phyloP scores from a whole-genome alignment of 352 stramenopile genomes.

The Globisporangium recalcitrans region DNA sequence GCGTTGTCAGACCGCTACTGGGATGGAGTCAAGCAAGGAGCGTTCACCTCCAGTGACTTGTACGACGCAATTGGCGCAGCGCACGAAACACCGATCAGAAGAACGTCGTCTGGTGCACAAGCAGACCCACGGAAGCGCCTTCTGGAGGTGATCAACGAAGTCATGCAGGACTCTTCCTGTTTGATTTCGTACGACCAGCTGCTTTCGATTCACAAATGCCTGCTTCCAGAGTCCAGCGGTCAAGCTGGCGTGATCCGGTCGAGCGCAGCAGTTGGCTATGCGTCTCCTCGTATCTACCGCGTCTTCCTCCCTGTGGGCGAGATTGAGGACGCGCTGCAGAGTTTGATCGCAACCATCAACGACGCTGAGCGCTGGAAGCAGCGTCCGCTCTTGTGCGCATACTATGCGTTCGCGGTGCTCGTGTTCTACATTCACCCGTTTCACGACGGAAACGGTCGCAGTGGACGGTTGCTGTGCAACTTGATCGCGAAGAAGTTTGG shows the following conservation, averaged over 20 bases:
- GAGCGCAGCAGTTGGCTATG: slow-evolving; percentile 63
- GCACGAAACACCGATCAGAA: slow-evolving; percentile 31
- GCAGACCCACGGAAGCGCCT: slow-evolving; percentile 35
- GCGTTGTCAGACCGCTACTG: slow-evolving; percentile 32
- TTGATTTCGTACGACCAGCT: slow-evolving; percentile 60
- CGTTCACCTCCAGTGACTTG: slow-evolving; percentile 62
- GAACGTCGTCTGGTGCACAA: slow-evolving; percentile 11
- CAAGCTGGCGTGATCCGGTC: slow-evolving; percentile 52
- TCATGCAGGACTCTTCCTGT: slow-evolving; percentile 50
- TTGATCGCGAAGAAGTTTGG: slow-evolving; percentile 69
- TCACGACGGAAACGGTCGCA: slow-evolving; percentile 78
- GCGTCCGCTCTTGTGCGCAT: slow-evolving; percentile 59
- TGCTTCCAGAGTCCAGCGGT: slow-evolving; percentile 35
- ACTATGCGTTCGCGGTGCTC: slow-evolving; percentile 74
- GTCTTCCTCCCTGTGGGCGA: slow-evolving; percentile 71
- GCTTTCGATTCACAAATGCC: slow-evolving; percentile 46
- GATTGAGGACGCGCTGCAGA: slow-evolving; percentile 38
- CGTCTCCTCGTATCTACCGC: slow-evolving; percentile 72
- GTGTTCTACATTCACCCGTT: slow-evolving; percentile 87
- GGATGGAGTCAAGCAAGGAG: slow-evolving; percentile 28
- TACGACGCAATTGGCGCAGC: slow-evolving; percentile 68
- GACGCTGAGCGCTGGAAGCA: slow-evolving; percentile 30
- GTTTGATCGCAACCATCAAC: slow-evolving; percentile 47
- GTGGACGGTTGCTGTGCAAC: slow-evolving; percentile 67
- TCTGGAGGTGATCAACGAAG: slow-evolving; percentile 56